phyloP scores from a whole-genome alignment of 768 basidiomycete species.

The Termitomyces sp. region DNA sequence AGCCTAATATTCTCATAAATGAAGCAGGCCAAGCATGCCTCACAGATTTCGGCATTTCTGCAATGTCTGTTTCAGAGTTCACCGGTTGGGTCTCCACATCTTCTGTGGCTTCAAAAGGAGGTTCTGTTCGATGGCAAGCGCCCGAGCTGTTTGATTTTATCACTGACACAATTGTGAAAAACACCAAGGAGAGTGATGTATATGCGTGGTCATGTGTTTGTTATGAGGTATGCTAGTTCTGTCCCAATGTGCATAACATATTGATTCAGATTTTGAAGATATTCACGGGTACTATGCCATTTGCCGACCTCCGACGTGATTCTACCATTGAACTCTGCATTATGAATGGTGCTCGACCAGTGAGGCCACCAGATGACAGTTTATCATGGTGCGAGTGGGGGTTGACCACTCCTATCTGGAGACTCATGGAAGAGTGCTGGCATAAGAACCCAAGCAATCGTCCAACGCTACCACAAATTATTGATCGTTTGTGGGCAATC shows the following conservation, averaged over 20 bases:
- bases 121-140: conserved; percentile 25
- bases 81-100: too few relatives aligned
- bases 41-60: too few relatives aligned
- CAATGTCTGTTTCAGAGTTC: too few relatives aligned
- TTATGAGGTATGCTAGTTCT: too few relatives aligned
- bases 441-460: too few relatives aligned
- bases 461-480: too few relatives aligned
- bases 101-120: too few relatives aligned
- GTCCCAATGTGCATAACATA: conserved; percentile 14
- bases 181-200: conserved; percentile 20
- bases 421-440: conserved; percentile 25
- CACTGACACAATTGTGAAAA: not conserved
- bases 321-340: too few relatives aligned
- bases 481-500: too few relatives aligned
- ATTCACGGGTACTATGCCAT: conserved; percentile 19
- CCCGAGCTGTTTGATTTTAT: conserved; percentile 18
- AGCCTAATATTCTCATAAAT: too few relatives aligned
- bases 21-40: too few relatives aligned
- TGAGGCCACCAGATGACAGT: conserved; percentile 6
- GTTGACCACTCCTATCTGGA: conserved; percentile 9
- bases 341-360: conserved; percentile 14
- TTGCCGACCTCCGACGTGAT: conserved; percentile 13
- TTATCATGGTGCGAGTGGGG: conserved; percentile 8
- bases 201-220: too few relatives aligned
- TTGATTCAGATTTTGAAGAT: conserved; percentile 10